phyloP scores from a whole-genome alignment of 1,284 basidiomycete genomes.

The Marasmius sp. region DNA sequence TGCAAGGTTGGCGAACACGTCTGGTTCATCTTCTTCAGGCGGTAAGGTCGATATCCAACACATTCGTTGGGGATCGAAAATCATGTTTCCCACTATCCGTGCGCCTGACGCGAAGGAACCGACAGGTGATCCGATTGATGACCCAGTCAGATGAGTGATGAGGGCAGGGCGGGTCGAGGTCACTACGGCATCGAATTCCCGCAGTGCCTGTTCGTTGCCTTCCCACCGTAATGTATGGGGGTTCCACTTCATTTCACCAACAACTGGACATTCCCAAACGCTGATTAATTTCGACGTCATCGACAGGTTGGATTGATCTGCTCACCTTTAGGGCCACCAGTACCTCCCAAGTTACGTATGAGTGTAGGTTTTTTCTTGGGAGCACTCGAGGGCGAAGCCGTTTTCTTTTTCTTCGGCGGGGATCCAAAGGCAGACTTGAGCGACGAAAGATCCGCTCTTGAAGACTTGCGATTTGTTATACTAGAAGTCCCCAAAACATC shows the following conservation, averaged over 20 bases:
- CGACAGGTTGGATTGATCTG: background rate
- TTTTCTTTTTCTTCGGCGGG: slow-evolving; percentile 50
- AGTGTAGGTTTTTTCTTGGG: slow-evolving; percentile 76
- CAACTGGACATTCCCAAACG: slow-evolving; percentile 46
- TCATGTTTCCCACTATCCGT: slow-evolving; percentile 94
- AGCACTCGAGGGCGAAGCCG: slow-evolving; percentile 39
- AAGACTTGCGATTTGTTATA: slow-evolving; percentile 40
- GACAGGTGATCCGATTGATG: slow-evolving; percentile 76
- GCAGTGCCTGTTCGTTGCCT: slow-evolving; percentile 88
- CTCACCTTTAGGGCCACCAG: slow-evolving; percentile 75
- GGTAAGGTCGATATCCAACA: slow-evolving; percentile 87
- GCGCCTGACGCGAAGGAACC: slow-evolving; percentile 76
- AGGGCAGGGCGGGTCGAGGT: slow-evolving; percentile 91
- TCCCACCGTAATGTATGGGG: slow-evolving; percentile 89
- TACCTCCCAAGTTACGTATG: slow-evolving; percentile 81
- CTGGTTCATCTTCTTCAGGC: slow-evolving; percentile 90
- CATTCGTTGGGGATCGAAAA: slow-evolving; percentile 92
- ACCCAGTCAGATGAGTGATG: slow-evolving; percentile 87
- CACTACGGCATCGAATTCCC: slow-evolving; percentile 85
- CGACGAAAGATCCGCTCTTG: slow-evolving; percentile 33
- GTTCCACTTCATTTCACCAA: slow-evolving; percentile 98
- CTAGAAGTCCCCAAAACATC: slow-evolving; percentile 26
- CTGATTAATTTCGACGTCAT: background rate
- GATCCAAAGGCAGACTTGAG: slow-evolving; percentile 24
- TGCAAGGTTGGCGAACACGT: slow-evolving; percentile 87